A percentile compares a stretch with the other conserved stretches of the same genome.
These are phyloP conservation scores for Colletotrichum sp. DNA, from an alignment of 2,329 filamentous ascomycete species.

Conservation along the genomic window DNA sequence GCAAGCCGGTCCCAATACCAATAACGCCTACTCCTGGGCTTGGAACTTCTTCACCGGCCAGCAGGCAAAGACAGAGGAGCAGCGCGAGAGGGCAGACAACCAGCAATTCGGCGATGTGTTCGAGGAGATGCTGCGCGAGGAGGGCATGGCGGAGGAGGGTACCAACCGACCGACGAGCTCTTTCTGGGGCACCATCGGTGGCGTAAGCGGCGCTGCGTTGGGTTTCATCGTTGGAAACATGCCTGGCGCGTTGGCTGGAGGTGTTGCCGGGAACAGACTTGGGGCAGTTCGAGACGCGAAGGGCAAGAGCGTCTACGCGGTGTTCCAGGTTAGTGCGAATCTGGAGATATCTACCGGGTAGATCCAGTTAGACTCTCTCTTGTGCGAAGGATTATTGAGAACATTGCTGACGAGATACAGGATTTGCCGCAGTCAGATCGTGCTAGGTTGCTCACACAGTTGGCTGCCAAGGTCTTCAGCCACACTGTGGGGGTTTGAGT, in stretches of 20 bases:
- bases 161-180: slow-evolving; percentile 66
- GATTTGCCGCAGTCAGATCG: slow-evolving; percentile 85
- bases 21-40: slow-evolving; percentile 77
- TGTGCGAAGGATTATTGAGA: background rate
- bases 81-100: slow-evolving; percentile 64
- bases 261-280: slow-evolving; percentile 90
- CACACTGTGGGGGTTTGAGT: slow-evolving; percentile 68
- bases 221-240: slow-evolving; percentile 96
- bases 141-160: slow-evolving; percentile 78
- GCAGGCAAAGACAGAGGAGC: slow-evolving; percentile 39
- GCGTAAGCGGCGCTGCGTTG: slow-evolving; percentile 84
- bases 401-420: slow-evolving; percentile 37
- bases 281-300: slow-evolving; percentile 87
- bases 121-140: slow-evolving; percentile 87
- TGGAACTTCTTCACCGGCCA: slow-evolving; percentile 63
- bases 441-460: slow-evolving; percentile 78
- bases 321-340: slow-evolving; percentile 66
- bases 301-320: slow-evolving; percentile 93
- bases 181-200: slow-evolving; percentile 89
- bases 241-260: slow-evolving; percentile 85
- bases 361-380: slow-evolving; percentile 6
- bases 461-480: slow-evolving; percentile 87
- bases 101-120: slow-evolving; percentile 89
- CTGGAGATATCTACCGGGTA: slow-evolving; percentile 14
- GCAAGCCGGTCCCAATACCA: slow-evolving; percentile 29